Evolutionary conservation across 78 protist genomes (phyloP).

Genomic region (Protostelium mycophagum): DNA sequence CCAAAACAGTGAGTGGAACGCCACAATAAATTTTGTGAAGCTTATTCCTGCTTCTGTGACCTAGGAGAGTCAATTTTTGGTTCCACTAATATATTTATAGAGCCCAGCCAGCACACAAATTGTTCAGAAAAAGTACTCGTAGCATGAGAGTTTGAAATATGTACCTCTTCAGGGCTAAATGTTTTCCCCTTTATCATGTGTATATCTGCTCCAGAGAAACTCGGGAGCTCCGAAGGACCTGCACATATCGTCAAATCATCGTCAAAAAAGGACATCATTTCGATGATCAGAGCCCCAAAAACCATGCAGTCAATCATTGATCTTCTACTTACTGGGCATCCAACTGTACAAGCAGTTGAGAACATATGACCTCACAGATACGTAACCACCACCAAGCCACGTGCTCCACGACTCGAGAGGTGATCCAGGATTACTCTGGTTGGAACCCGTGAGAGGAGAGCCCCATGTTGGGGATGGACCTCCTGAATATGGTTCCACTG

Average conservation of each 20-base stretch:
- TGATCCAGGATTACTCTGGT: background rate
- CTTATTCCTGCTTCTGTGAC: background rate
- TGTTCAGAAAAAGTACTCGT: background rate
- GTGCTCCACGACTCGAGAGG: background rate
- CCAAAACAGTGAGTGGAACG: conserved; percentile 31
- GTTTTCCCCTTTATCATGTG: background rate
- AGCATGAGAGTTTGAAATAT: background rate
- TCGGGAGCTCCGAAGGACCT: background rate
- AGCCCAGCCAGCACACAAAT: too few relatives aligned
- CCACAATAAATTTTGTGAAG: conserved; percentile 11
- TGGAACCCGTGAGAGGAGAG: background rate
- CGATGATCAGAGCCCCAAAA: too few relatives aligned
- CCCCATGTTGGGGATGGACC: too few relatives aligned
- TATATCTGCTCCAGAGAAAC: background rate
- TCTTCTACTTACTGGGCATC: background rate
- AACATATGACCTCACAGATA: background rate
- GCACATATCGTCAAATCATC: background rate
- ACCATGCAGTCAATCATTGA: background rate
- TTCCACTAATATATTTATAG: too few relatives aligned
- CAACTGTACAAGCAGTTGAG: background rate
- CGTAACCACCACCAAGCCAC: background rate
- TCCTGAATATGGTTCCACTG: too few relatives aligned
- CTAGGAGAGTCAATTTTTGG: too few relatives aligned
- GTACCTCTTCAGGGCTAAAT: background rate
- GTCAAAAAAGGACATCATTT: too few relatives aligned